phyloP scores from a whole-genome alignment of 768 basidiomycete genomes.

The Trametes maxima region DNA sequence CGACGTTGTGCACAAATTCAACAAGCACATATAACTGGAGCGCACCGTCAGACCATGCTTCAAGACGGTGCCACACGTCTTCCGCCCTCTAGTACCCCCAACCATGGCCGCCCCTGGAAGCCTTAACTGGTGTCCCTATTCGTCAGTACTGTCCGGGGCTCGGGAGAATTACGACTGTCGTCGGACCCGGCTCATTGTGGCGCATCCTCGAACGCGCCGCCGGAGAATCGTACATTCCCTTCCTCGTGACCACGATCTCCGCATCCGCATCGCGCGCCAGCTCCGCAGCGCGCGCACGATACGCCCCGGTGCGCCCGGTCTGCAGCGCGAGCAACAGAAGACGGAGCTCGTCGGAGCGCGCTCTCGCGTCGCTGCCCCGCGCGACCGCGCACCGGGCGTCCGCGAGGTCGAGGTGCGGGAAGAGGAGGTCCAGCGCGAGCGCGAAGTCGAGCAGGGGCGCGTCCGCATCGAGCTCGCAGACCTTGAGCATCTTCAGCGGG shows the following conservation, averaged over 20 bases:
- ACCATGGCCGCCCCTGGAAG: no score
- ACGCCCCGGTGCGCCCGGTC: background rate
- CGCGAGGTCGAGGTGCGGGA: slow-evolving; percentile 2
- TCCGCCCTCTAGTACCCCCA: no score
- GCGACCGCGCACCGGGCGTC: background rate
- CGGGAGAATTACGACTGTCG: no score
- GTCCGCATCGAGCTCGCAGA: background rate
- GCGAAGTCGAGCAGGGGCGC: background rate
- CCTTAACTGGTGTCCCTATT: no score
- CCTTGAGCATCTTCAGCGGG: background rate
- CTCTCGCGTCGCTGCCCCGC: background rate
- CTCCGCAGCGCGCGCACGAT: background rate
- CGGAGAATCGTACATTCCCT: background rate
- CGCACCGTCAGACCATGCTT: no score
- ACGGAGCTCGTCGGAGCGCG: slow-evolving; percentile 1
- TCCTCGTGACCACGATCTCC: background rate
- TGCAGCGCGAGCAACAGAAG: slow-evolving; percentile 10
- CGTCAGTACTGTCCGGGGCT: no score
- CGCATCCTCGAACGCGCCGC: no score
- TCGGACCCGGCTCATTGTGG: no score
- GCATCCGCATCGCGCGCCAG: background rate
- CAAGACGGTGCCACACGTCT: no score
- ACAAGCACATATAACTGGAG: no score
- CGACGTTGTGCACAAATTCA: no score
- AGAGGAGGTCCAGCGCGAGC: slow-evolving; percentile 8